phyloP scores from a whole-genome alignment of 305 asterid species.

The Fraxinus sp. region DNA sequence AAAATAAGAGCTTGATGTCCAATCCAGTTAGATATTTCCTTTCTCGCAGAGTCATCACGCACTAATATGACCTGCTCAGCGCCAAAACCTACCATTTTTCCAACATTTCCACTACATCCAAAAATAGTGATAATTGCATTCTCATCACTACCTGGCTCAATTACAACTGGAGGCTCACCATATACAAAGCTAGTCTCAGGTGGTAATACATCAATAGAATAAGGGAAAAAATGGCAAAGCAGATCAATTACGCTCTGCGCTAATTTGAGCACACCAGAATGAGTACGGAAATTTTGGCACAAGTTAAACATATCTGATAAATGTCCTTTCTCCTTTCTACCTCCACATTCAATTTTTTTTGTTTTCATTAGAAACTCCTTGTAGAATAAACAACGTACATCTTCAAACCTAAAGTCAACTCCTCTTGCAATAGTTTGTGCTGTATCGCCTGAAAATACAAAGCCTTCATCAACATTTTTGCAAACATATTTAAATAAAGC shows the following conservation, averaged over 20 bases:
- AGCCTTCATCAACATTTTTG: constrained; percentile 60
- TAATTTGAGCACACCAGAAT: constrained; percentile 68
- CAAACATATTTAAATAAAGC: constrained; percentile 60
- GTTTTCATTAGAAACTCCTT: constrained; percentile 49
- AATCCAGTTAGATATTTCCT: constrained; percentile 43
- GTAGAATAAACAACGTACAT: constrained; percentile 62
- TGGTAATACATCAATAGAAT: constrained; percentile 50
- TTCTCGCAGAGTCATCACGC: constrained; percentile 45
- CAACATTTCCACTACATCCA: constrained; percentile 39
- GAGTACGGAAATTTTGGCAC: constrained; percentile 67
- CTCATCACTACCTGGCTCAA: constrained; percentile 61
- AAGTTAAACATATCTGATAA: constrained; percentile 47
- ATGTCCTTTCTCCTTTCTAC: constrained; percentile 48
- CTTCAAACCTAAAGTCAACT: constrained; percentile 71
- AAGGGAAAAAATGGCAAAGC: constrained; percentile 53
- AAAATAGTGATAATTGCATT: constrained; percentile 60
- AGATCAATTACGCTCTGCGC: constrained; percentile 69
- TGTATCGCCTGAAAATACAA: constrained; percentile 70
- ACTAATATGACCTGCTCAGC: constrained; percentile 78
- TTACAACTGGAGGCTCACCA: constrained; percentile 69
- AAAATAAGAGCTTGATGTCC: constrained; percentile 61
- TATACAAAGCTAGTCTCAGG: constrained; percentile 65
- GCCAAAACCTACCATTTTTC: constrained; percentile 65
- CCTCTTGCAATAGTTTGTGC: constrained; percentile 79
- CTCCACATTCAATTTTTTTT: constrained; percentile 22